Evolutionary conservation across 2,329 filamentous ascomycete species (phyloP).

Genomic region (Aschersonia sp.): DNA sequence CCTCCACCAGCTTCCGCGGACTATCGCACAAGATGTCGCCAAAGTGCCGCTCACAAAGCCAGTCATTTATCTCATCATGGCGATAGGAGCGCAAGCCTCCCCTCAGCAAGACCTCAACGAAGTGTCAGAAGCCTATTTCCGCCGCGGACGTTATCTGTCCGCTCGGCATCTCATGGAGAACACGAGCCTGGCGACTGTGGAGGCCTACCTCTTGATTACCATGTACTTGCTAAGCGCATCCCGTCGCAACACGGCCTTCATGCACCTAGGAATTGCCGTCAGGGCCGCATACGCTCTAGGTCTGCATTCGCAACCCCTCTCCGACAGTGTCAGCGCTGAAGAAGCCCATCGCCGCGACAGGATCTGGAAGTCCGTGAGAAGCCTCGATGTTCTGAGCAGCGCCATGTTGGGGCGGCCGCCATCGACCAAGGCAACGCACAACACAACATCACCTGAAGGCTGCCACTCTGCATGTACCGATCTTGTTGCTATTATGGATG

Average conservation of each 20-base stretch:
- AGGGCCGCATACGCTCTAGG: constrained; percentile 43
- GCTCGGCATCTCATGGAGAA: constrained; percentile 24
- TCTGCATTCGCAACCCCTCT: constrained; percentile 23
- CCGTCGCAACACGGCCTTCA: constrained; percentile 44
- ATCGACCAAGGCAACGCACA: constrained; percentile 10
- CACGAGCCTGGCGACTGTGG: constrained; percentile 36
- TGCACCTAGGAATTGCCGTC: constrained; percentile 46
- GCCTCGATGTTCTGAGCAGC: constrained; percentile 12
- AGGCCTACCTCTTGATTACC: constrained; percentile 38
- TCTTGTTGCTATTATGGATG: constrained; percentile 13
- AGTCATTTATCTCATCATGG: constrained; percentile 22
- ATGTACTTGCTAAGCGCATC: constrained; percentile 46
- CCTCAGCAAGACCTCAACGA: constrained; percentile 10
- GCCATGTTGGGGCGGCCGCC: constrained; percentile 13
- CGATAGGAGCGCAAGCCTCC: constrained; percentile 15
- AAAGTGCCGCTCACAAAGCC: constrained; percentile 5
- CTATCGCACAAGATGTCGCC: constrained; percentile 5
- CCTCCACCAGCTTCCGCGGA: constrained; percentile 7
- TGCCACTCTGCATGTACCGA: constrained; percentile 6
- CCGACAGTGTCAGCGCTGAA: constrained; percentile 6
- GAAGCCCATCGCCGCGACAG: constrained; percentile 10
- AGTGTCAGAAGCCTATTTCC: constrained; percentile 12
- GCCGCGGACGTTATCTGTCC: constrained; percentile 12
- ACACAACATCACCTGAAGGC: constrained; percentile 7
- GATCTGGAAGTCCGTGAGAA: constrained; percentile 12